phyloP scores from a whole-genome alignment of 75 land plant genomes.

The Cunninghamia lanceolata region DNA sequence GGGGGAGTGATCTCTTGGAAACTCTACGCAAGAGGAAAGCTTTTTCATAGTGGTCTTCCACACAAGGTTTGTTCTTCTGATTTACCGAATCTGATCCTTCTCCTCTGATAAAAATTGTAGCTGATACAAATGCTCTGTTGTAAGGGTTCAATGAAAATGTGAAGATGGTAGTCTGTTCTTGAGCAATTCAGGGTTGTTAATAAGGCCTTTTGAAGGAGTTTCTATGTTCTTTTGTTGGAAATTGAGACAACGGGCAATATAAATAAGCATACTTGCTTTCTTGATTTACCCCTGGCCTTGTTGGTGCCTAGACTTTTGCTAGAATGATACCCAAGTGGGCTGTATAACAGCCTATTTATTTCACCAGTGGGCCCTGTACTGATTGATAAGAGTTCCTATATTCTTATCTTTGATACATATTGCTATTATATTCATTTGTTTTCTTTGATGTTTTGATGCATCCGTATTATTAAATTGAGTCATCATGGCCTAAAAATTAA shows the following conservation, averaged over 20 bases:
- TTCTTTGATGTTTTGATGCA: background rate
- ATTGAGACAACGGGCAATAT: background rate
- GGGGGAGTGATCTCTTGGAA: slow-evolving; percentile 90
- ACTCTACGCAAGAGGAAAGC: slow-evolving; percentile 71
- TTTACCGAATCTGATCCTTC: background rate
- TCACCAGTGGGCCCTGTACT: too few relatives aligned
- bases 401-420: background rate
- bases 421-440: background rate
- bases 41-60: slow-evolving; percentile 94
- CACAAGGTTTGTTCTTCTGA: slow-evolving; percentile 58
- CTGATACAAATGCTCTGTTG: background rate
- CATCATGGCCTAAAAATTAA: background rate
- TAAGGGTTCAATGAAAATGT: background rate
- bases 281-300: background rate
- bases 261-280: background rate
- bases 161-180: background rate
- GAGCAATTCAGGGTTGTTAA: slow-evolving; percentile 1
- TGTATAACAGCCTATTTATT: too few relatives aligned
- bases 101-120: background rate
- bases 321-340: background rate
- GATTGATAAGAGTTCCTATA: background rate
- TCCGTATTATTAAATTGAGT: background rate
- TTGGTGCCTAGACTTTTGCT: background rate
- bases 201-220: background rate
- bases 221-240: background rate